Percentiles rank a stretch among this genome's conserved stretches.
These are phyloP conservation scores for Calonectria honghensis DNA, from an alignment of 2,329 filamentous ascomycete species.

Conservation along the genomic window DNA sequence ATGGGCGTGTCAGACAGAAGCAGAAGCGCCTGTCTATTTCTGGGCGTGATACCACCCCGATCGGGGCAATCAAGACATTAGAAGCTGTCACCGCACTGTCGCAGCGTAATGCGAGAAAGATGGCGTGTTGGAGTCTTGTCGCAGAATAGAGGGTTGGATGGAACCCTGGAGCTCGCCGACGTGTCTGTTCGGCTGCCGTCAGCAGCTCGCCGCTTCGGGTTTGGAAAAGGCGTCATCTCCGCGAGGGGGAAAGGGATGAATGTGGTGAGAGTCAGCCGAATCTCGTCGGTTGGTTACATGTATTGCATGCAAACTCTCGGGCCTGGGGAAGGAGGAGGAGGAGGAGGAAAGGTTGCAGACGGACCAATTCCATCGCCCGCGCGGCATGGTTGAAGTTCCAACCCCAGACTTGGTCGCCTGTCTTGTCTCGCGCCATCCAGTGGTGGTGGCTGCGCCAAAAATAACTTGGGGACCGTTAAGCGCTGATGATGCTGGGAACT, in stretches of 20 bases:
- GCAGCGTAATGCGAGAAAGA: background rate
- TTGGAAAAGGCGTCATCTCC: slow-evolving; percentile 21
- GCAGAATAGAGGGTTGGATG: slow-evolving; percentile 1
- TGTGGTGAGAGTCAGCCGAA: slow-evolving; percentile 35
- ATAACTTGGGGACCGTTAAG: slow-evolving; percentile 41
- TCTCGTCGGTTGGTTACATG: slow-evolving; percentile 33
- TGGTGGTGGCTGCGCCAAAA: slow-evolving; percentile 41
- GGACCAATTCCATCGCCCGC: background rate
- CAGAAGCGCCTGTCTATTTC: slow-evolving; percentile 42
- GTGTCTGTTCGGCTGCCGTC: slow-evolving; percentile 25
- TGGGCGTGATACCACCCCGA: slow-evolving; percentile 26
- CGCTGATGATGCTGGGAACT: slow-evolving; percentile 39
- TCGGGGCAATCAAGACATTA: slow-evolving; percentile 15
- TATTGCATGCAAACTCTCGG: slow-evolving; percentile 22
- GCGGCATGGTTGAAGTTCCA: slow-evolving; percentile 23
- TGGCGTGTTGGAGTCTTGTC: background rate
- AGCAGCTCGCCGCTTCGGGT: background rate
- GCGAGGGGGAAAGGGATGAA: background rate
- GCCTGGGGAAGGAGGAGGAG: background rate
- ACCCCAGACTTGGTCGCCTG: slow-evolving; percentile 1
- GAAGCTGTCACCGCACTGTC: background rate
- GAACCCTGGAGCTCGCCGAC: background rate
- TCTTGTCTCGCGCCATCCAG: slow-evolving; percentile 14
- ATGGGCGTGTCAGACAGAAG: slow-evolving; percentile 40
- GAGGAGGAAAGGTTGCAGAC: slow-evolving; percentile 5